Evolutionary conservation across 1,284 basidiomycete species (phyloP), one percentile per base, ranked within the genome.

Genomic region (Ceratobasidium sp.): DNA sequence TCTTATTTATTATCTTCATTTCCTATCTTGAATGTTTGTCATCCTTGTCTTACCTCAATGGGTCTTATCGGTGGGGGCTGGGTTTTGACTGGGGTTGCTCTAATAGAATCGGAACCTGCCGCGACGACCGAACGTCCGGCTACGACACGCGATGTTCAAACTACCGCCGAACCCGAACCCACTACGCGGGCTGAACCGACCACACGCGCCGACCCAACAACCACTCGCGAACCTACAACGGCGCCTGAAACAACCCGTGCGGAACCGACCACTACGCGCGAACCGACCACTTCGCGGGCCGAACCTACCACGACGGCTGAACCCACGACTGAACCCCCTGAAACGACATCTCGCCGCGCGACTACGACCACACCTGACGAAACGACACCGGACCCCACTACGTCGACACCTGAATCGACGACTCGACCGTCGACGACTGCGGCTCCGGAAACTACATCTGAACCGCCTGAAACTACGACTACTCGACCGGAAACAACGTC

Each of bases 81-180:
- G 58, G 32, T 34, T 64, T 64, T 64, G 47, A 64, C 47, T n/a
- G n/a, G 31, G 29, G 6, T 35, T 38, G 17, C 58, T 31, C 42
- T 34, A 22, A 64, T 45, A 64, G 58, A 40, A 64, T 64, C 58
- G 32, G 29, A 27, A 52, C 58, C 58, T 43, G 58, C 58, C 3
- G 58, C 47, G 32, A 64, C 58, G 3, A 45, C 57, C 42, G 57
- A 60, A 35, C 57, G 40, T 20, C 57, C 57, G 34, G 40, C n/a
- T 38, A 34, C 55, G 42, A 60, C 56, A 17, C 56, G 56, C 20
- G 45, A 62, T 50, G 38, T 13, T n/a, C 42, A 60, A 62, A 60
- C 56, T 34, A 57, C 55, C 27, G 35, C 55, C 38, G 38, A 8
- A 8, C 38, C 38, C 38, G 38, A 40, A 40, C n/a, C n/a, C n/a